A percentile compares a stretch with the other conserved stretches of the same genome.
These are phyloP conservation scores for Euclidium syriacum DNA, from an alignment of 345 rosid genomes.

Conservation along the genomic window DNA sequence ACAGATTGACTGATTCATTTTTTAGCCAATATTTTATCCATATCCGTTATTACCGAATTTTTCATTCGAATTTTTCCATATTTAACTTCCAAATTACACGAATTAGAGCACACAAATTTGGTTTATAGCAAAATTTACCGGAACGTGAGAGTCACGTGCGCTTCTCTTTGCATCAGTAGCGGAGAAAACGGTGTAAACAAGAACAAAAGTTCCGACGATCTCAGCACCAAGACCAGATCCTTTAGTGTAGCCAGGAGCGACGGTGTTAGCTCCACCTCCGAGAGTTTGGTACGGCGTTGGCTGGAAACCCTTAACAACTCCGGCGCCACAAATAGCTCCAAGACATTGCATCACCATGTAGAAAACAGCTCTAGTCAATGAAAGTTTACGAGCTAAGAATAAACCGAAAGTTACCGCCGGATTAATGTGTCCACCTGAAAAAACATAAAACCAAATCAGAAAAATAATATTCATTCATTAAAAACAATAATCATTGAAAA, in stretches of 20 bases:
- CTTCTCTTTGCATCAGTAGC: slow-evolving; percentile 46
- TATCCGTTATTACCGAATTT: too few relatives aligned
- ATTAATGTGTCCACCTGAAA: slow-evolving; percentile 41
- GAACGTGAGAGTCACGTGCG: slow-evolving; percentile 40
- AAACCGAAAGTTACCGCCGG: slow-evolving; percentile 40
- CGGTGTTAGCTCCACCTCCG: slow-evolving; percentile 47
- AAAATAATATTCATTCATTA: neutral
- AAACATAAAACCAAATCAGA: neutral
- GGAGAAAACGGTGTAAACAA: slow-evolving; percentile 50
- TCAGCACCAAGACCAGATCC: slow-evolving; percentile 41
- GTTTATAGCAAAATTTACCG: neutral
- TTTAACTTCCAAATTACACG: too few relatives aligned
- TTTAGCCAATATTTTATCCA: too few relatives aligned
- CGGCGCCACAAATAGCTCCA: slow-evolving; percentile 41
- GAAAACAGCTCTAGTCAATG: slow-evolving; percentile 33
- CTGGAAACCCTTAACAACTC: slow-evolving; percentile 44
- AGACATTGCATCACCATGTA: slow-evolving; percentile 42
- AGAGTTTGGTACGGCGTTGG: slow-evolving; percentile 23
- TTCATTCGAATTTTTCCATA: too few relatives aligned
- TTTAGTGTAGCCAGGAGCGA: slow-evolving; percentile 40
- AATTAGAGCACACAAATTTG: neutral
- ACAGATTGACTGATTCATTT: too few relatives aligned
- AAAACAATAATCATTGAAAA: neutral
- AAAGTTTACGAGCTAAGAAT: slow-evolving; percentile 34
- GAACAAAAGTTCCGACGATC: slow-evolving; percentile 37